These are phyloP conservation scores for Styphnolobium japonicum DNA, from an alignment of 306 rosid species.

Conservation along the genomic window DNA sequence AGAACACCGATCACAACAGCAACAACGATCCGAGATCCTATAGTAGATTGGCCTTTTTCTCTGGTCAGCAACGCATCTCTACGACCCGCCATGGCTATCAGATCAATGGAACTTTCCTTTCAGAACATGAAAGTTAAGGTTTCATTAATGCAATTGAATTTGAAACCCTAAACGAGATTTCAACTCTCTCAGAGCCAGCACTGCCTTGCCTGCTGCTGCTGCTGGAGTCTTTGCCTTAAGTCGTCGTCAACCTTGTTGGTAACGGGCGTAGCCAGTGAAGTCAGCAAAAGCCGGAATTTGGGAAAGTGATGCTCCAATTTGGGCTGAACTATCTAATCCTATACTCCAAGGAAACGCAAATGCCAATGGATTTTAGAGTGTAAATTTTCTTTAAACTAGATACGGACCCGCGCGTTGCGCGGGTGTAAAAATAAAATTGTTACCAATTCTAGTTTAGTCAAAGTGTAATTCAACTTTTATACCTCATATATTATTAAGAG, in stretches of 20 bases:
- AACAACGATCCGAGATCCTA: conserved; percentile 46
- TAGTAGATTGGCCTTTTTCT: conserved; percentile 54
- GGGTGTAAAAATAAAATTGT: too few relatives aligned
- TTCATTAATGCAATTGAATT: too few relatives aligned
- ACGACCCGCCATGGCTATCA: conserved; percentile 62
- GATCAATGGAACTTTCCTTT: not conserved
- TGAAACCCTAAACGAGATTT: not conserved
- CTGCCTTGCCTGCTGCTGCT: too few relatives aligned
- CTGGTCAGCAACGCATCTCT: conserved; percentile 50
- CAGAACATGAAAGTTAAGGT: not conserved
- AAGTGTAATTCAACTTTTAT: too few relatives aligned
- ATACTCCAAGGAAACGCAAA: not conserved
- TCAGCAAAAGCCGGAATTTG: too few relatives aligned
- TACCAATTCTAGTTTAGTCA: too few relatives aligned
- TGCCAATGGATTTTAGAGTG: too few relatives aligned
- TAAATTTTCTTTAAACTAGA: too few relatives aligned
- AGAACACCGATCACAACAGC: conserved; percentile 61
- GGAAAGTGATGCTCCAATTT: not conserved
- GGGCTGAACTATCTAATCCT: too few relatives aligned
- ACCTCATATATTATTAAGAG: too few relatives aligned
- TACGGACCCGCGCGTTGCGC: too few relatives aligned
- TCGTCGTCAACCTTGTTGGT: not conserved
- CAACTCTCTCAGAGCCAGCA: not conserved
- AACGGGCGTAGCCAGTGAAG: too few relatives aligned
- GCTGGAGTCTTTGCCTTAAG: not conserved